Evolutionary conservation across 148 eudicot species (phyloP).

Genomic region (Simmondsia chinensis): DNA sequence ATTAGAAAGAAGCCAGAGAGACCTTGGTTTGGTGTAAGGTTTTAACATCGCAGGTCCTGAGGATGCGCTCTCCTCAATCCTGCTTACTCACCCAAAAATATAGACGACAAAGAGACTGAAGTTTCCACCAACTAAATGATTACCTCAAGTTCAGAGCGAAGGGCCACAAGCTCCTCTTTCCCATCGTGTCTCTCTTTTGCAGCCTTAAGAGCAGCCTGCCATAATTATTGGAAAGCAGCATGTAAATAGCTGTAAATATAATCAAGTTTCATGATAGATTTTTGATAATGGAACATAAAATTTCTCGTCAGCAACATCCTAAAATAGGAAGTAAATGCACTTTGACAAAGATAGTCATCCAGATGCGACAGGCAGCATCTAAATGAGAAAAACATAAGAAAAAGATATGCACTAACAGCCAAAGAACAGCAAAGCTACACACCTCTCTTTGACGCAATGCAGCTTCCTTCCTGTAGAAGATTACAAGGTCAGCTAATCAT

Average conservation of each 20-base stretch:
- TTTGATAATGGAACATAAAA: constrained; percentile 1
- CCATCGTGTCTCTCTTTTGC: constrained; percentile 70
- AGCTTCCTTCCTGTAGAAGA: constrained; percentile 85
- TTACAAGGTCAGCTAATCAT: constrained; percentile 14
- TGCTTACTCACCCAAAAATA: too few species aligned
- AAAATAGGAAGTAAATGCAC: too few species aligned
- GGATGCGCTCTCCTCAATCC: too few species aligned
- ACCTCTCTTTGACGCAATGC: constrained; percentile 97
- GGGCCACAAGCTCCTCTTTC: constrained; percentile 60
- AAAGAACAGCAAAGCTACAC: constrained; percentile 12
- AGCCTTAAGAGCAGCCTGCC: constrained; percentile 85
- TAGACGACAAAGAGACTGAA: too few species aligned
- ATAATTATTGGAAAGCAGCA: constrained; percentile 10
- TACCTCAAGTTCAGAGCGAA: constrained; percentile 81
- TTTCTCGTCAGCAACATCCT: neutral
- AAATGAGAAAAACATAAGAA: neutral
- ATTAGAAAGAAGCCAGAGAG: too few species aligned
- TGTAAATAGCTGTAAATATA: constrained; percentile 1
- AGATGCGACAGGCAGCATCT: neutral
- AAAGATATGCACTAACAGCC: neutral
- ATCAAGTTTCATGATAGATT: too few species aligned
- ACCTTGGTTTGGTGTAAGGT: too few species aligned
- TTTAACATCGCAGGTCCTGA: too few species aligned
- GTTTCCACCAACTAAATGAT: neutral
- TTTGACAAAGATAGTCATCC: too few species aligned